phyloP scores from a whole-genome alignment of 1,284 basidiomycete species.

The Volvariella volvacea region DNA sequence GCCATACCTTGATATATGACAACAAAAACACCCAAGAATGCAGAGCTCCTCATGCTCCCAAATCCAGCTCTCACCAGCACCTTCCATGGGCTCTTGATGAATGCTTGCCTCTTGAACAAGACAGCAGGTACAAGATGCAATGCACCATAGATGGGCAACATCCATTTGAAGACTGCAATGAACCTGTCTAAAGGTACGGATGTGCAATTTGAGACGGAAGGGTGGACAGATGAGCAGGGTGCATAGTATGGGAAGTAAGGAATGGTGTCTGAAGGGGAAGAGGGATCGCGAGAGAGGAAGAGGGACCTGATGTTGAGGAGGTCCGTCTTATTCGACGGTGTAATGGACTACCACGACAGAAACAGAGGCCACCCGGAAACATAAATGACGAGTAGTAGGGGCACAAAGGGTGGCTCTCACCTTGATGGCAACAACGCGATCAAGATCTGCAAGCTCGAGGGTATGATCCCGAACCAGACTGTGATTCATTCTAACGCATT shows the following conservation, averaged over 20 bases:
- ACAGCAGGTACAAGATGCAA: conserved; percentile 86
- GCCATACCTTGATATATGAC: conserved; percentile 75
- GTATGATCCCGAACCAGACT: conserved; percentile 51
- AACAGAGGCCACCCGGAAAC: too few species aligned
- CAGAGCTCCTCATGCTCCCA: conserved; percentile 81
- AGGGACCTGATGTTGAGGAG: conserved; percentile 13
- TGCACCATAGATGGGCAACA: conserved; percentile 82
- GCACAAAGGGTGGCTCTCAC: conserved; percentile 25
- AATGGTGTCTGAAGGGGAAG: conserved; percentile 17
- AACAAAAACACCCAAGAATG: conserved; percentile 86
- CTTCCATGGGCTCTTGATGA: conserved; percentile 53
- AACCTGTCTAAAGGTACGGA: conserved; percentile 70
- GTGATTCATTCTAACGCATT: conserved; percentile 57
- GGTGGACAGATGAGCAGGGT: conserved; percentile 70
- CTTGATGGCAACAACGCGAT: conserved; percentile 42
- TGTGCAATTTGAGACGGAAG: conserved; percentile 68
- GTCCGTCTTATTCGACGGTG: conserved; percentile 20
- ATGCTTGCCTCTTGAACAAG: conserved; percentile 63
- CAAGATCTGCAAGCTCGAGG: conserved; percentile 52
- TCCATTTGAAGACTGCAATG: conserved; percentile 80
- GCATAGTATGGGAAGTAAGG: conserved; percentile 51
- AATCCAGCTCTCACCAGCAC: conserved; percentile 61
- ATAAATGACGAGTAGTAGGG: neutral
- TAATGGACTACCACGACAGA: conserved; percentile 25
- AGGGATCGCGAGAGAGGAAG: conserved; percentile 16